Base-by-base conservation (phyloP, 2,329 filamentous ascomycete genomes). In the Colletotrichum karsti region DNA sequence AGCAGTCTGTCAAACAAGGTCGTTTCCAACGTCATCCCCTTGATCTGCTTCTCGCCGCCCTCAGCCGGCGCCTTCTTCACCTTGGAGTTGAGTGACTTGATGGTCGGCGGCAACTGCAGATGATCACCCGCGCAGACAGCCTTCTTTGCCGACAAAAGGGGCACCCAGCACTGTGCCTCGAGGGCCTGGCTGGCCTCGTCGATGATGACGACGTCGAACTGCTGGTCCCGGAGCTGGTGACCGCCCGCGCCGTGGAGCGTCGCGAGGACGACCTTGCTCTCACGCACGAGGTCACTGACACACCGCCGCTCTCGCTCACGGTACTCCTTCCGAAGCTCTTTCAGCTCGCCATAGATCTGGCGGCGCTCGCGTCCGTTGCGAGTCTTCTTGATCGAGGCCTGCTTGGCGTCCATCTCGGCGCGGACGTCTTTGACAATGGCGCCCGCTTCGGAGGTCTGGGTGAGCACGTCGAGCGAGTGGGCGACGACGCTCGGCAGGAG, bases 131-230 rank as follows among this genome's bases (percentile, higher is more conserved):
- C 96, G 70, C 97, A 91, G 8, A 99, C 91, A 8, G 94, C 91
- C 82, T 98, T 98, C 72, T 85, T 89, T 0, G 93, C 93, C 42
- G 89, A 87, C 18, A 98, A 81, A 51, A 99, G 81, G 10, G 96
- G 91, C 57, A 98, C 95, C 96, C 96, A 99, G 81, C 95, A 98
- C 79, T 98, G 95, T 1, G 96, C 95, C 80, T 99, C 96, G 9
- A 98, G 85, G 2, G 96, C 96, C 78, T 99, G 96, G 77, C 93
- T 97, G 5, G 95, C 96, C 81, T 99, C 96, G 75, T 99, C 96
- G 63, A 99, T 94, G 69, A 99, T 91, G 28, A 99, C 93, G 5
- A 97, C 92, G 78, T 99, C 96, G 71, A 99, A 99, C 58, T 88
- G 83, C 75, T 97, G 90, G 69, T 91, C 88, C 69, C 90, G 91